Evolutionary conservation across 176 grass and related monocot species (phyloP).

Genomic region (Themeda triandra): DNA sequence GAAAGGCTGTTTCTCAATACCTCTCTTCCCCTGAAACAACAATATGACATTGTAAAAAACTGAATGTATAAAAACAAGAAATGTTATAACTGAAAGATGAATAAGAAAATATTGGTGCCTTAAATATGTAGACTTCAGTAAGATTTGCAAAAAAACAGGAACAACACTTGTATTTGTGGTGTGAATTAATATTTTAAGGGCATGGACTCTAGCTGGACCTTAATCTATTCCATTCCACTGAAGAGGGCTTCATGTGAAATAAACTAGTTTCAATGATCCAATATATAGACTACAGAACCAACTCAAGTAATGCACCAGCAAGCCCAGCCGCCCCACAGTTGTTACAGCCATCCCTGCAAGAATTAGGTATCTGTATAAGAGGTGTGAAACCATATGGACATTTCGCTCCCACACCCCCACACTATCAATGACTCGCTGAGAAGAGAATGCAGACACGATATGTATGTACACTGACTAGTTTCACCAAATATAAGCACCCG

Average conservation of each 20-base stretch:
- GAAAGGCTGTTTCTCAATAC: constrained; percentile 98
- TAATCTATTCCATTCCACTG: constrained; percentile 1
- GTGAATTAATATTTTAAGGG: not conserved
- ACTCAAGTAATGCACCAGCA: constrained; percentile 45
- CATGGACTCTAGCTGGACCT: constrained; percentile 5
- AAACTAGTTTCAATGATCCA: constrained; percentile 29
- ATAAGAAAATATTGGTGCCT: constrained; percentile 13
- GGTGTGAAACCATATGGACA: not conserved
- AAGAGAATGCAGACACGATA: constrained; percentile 9
- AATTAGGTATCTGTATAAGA: not conserved
- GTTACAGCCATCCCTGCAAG: not conserved
- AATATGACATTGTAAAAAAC: constrained; percentile 41
- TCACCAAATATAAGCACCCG: not conserved
- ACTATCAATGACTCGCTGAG: not conserved
- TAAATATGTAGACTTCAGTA: not conserved
- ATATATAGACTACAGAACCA: constrained; percentile 32
- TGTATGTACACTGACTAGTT: not conserved
- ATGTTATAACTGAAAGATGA: not conserved
- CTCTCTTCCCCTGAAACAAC: constrained; percentile 83
- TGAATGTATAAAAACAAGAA: not conserved
- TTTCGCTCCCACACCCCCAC: not conserved
- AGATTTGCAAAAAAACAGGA: not conserved
- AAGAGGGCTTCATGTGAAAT: constrained; percentile 34
- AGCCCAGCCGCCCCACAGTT: constrained; percentile 25
- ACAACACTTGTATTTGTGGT: not conserved